Conservation (phyloP, 805 yeast species). For the Blastobotrys chiropterorum region DNA sequence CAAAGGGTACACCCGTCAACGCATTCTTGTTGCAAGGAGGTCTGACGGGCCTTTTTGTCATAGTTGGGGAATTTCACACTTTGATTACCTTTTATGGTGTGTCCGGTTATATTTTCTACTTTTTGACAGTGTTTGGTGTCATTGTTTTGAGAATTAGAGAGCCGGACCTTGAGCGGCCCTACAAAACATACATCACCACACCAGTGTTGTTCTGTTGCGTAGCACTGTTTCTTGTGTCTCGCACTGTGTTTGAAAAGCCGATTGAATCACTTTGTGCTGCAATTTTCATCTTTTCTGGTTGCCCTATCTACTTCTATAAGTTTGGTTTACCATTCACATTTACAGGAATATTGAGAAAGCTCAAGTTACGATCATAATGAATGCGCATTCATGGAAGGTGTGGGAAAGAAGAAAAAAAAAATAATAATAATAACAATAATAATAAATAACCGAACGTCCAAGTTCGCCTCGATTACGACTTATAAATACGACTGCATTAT, state of each 20-base stretch:
- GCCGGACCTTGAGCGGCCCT: constrained; percentile 34
- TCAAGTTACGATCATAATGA: not conserved
- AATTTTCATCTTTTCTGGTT: constrained; percentile 26
- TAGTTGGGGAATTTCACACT: constrained; percentile 33
- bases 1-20: constrained; percentile 29
- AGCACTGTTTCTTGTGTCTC: constrained; percentile 31
- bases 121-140: constrained; percentile 34
- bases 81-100: constrained; percentile 35
- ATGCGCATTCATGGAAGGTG: too few species aligned
- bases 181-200: constrained; percentile 31
- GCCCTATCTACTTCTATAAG: constrained; percentile 27
- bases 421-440: not conserved
- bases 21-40: constrained; percentile 31
- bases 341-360: not conserved
- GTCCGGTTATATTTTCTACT: constrained; percentile 30
- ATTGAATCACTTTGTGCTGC: constrained; percentile 26
- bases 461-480: too few species aligned
- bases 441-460: too few species aligned
- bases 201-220: constrained; percentile 35
- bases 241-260: constrained; percentile 32
- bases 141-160: constrained; percentile 30
- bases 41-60: constrained; percentile 27
- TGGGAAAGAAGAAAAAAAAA: not conserved
- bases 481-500: too few species aligned
- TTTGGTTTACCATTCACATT: constrained; percentile 7